Conservation (phyloP, 2,329 filamentous ascomycete genomes). For the Clonostachys rosea region DNA sequence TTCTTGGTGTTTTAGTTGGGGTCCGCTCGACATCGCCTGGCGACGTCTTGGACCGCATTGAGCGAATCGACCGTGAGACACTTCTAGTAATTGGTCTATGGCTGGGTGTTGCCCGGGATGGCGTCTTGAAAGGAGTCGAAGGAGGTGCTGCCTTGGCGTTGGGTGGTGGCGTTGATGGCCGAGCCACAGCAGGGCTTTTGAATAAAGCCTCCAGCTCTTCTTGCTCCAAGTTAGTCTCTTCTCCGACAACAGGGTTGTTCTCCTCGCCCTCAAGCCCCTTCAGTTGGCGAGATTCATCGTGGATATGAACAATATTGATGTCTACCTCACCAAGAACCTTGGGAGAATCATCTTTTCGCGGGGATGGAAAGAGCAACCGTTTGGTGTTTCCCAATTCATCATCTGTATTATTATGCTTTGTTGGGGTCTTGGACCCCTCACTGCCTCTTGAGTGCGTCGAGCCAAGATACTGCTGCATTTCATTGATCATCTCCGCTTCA, state of each 20-base stretch:
- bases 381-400: constrained; percentile 53
- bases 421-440: constrained; percentile 39
- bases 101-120: constrained; percentile 55
- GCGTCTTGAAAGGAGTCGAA: constrained; percentile 53
- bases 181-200: constrained; percentile 37
- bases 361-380: constrained; percentile 73
- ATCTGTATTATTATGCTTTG: constrained; percentile 32
- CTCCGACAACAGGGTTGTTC: constrained; percentile 35
- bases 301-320: constrained; percentile 42
- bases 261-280: constrained; percentile 31
- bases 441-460: too few species aligned
- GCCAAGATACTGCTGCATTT: too few species aligned
- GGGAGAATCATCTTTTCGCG: constrained; percentile 57
- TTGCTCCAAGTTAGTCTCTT: constrained; percentile 23
- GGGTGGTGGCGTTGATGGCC: constrained; percentile 3
- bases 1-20: constrained; percentile 36
- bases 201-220: constrained; percentile 64
- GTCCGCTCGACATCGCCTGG: constrained; percentile 37
- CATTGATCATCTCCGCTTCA: too few species aligned
- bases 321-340: constrained; percentile 57
- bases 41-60: constrained; percentile 35
- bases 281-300: constrained; percentile 25
- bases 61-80: constrained; percentile 51
- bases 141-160: constrained; percentile 24
- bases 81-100: constrained; percentile 59